Conservation (phyloP, 108 stramenopile genomes). For the Epithemia pelagica region DNA sequence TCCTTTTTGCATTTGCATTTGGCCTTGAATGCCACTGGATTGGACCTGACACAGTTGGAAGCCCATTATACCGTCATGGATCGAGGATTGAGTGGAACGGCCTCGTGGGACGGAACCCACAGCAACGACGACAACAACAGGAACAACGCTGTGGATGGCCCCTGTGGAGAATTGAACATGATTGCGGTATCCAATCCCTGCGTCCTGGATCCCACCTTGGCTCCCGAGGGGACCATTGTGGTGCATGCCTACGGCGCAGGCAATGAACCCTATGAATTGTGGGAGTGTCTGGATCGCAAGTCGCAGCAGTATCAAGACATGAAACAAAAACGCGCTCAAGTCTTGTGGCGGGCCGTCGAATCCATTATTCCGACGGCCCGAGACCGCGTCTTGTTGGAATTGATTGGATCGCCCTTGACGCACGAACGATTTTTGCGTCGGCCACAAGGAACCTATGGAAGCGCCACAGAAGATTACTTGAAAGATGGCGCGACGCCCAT, state of each 20-base stretch:
- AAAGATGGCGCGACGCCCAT: conserved; percentile 70
- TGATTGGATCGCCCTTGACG: conserved; percentile 84
- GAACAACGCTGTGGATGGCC: conserved; percentile 47
- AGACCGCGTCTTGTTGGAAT: conserved; percentile 59
- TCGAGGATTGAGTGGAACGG: conserved; percentile 56
- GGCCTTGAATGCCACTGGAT: conserved; percentile 67
- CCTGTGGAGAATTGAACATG: conserved; percentile 86
- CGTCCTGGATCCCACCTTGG: conserved; percentile 66
- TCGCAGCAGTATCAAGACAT: conserved; percentile 59
- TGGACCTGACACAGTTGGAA: conserved; percentile 59
- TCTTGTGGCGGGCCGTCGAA: conserved; percentile 86
- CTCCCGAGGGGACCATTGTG: conserved; percentile 82
- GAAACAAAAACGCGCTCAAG: conserved; percentile 70
- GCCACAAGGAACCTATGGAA: conserved; percentile 80
- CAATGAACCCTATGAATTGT: conserved; percentile 85
- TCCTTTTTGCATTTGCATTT: conserved; percentile 89
- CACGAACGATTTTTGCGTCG: conserved; percentile 85
- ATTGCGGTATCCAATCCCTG: conserved; percentile 88
- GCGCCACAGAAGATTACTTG: conserved; percentile 77
- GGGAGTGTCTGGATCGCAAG: conserved; percentile 52
- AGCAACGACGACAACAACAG: neutral
- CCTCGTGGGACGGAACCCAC: neutral
- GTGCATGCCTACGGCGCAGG: conserved; percentile 89
- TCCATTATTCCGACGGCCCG: conserved; percentile 83
- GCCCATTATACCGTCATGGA: conserved; percentile 93